These are phyloP conservation scores for Lavandula angustifolia DNA, from an alignment of 257 asterid species.

Conservation along the genomic window DNA sequence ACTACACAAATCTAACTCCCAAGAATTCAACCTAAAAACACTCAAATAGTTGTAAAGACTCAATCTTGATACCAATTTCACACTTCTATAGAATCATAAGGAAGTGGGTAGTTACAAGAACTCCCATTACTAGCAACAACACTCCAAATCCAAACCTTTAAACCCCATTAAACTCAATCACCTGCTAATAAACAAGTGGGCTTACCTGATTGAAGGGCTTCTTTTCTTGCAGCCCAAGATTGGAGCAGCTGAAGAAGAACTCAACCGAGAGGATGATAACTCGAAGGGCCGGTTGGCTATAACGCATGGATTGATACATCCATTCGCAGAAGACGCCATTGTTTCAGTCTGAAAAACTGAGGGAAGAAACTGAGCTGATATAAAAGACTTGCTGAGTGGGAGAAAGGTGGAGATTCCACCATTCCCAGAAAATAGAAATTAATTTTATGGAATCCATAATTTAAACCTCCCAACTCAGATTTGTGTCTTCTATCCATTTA, in stretches of 20 bases:
- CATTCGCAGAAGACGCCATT: slow-evolving; percentile 41
- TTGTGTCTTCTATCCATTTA: slow-evolving; percentile 26
- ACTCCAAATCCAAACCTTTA: not conserved
- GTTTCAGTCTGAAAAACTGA: slow-evolving; percentile 4
- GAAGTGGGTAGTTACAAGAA: not conserved
- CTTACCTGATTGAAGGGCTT: slow-evolving; percentile 50
- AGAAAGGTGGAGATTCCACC: slow-evolving; percentile 31
- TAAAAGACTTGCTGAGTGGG: slow-evolving; percentile 23
- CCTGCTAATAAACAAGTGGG: not conserved
- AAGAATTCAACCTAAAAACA: slow-evolving; percentile 13
- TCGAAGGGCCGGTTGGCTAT: slow-evolving; percentile 33
- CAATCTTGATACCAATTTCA: slow-evolving; percentile 2
- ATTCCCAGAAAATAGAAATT: slow-evolving; percentile 15
- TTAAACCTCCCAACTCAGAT: slow-evolving; percentile 32
- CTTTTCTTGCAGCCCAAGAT: slow-evolving; percentile 26
- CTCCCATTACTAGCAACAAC: not conserved
- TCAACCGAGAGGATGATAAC: slow-evolving; percentile 29
- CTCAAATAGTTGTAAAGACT: not conserved
- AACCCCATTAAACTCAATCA: not conserved
- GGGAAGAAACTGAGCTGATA: not conserved
- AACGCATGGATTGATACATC: slow-evolving; percentile 34
- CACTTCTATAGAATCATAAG: not conserved
- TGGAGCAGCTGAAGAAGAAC: slow-evolving; percentile 34
- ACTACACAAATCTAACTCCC: slow-evolving; percentile 19
- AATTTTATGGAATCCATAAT: slow-evolving; percentile 20